These are phyloP conservation scores for Chloris gayana DNA, from an alignment of 176 grass and related monocot species.

Conservation along the genomic window DNA sequence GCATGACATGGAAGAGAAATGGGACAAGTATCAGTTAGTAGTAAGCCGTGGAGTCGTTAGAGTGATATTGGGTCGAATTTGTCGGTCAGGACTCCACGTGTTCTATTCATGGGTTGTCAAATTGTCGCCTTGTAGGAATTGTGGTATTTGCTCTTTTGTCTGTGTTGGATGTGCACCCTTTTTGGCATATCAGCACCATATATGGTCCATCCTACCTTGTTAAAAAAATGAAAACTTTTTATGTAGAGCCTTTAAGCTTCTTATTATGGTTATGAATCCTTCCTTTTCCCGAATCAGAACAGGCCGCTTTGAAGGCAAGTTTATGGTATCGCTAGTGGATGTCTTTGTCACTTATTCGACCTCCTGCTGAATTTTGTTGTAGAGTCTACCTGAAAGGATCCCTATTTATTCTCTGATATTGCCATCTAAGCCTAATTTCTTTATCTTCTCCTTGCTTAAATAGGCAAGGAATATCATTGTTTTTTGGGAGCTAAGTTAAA, in stretches of 20 bases:
- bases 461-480: constrained; percentile 4
- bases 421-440: constrained; percentile 33
- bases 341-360: neutral
- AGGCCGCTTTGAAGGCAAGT: neutral
- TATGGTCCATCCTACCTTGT: neutral
- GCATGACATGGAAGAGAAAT: neutral
- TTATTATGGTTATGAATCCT: neutral
- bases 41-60: neutral
- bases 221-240: constrained; percentile 5
- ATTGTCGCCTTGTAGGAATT: constrained; percentile 15
- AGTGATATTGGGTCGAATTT: neutral
- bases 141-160: neutral
- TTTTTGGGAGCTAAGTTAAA: constrained; percentile 22
- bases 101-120: neutral
- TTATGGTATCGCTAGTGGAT: neutral
- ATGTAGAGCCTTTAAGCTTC: neutral
- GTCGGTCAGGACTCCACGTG: neutral
- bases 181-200: neutral
- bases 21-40: neutral
- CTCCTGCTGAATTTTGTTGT: neutral
- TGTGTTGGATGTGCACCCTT: constrained; percentile 11
- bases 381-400: neutral
- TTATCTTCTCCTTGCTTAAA: neutral
- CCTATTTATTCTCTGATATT: constrained; percentile 7
- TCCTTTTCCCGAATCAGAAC: neutral